These are phyloP conservation scores for Vitis rotundifolia DNA, from an alignment of 164 flowering plant species.

Conservation along the genomic window DNA sequence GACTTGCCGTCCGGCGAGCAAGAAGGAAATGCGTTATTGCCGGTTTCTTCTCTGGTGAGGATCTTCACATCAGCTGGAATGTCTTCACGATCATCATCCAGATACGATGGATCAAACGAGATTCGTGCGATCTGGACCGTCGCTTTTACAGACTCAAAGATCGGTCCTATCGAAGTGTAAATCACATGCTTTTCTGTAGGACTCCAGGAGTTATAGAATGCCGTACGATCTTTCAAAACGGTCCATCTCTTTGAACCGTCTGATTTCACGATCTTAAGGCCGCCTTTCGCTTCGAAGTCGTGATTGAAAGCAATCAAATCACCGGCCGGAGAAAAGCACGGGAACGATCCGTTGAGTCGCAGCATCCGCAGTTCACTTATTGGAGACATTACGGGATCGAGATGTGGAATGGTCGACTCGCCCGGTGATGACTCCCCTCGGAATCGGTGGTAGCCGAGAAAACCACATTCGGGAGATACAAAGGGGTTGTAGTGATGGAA, in stretches of 20 bases:
- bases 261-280: slow-evolving; percentile 52
- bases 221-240: slow-evolving; percentile 39
- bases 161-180: slow-evolving; percentile 74
- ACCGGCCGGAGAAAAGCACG: slow-evolving; percentile 60
- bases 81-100: slow-evolving; percentile 41
- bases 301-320: slow-evolving; percentile 55
- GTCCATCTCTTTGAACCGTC: slow-evolving; percentile 78
- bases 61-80: slow-evolving; percentile 45
- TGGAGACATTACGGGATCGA: slow-evolving; percentile 58
- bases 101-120: slow-evolving; percentile 35
- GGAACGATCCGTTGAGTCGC: slow-evolving; percentile 65
- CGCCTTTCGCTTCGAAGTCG: slow-evolving; percentile 42
- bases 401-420: slow-evolving; percentile 50
- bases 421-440: slow-evolving; percentile 58
- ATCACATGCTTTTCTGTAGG: slow-evolving; percentile 56
- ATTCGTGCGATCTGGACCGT: slow-evolving; percentile 84
- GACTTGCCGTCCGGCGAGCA: slow-evolving; percentile 83
- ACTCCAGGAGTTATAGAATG: slow-evolving; percentile 74
- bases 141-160: slow-evolving; percentile 45
- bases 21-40: slow-evolving; percentile 86
- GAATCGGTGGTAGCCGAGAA: slow-evolving; percentile 80
- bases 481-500: slow-evolving; percentile 88
- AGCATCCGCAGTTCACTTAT: slow-evolving; percentile 46
- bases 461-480: slow-evolving; percentile 54
- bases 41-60: slow-evolving; percentile 64